Conservation (phyloP, 768 basidiomycete genomes). For the Termitomyces sp. region DNA sequence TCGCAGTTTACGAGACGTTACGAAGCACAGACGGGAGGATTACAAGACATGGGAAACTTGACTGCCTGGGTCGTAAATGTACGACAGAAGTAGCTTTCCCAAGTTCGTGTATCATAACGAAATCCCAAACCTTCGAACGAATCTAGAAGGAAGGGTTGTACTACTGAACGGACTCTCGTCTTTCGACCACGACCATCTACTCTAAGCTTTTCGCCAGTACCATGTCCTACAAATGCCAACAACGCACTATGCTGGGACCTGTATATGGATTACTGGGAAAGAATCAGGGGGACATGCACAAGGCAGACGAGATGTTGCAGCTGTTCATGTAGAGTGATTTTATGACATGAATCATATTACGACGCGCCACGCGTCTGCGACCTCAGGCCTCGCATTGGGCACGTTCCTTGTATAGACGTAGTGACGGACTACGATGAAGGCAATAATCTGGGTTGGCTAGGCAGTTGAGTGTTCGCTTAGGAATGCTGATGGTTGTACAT, state of each 20-base stretch:
- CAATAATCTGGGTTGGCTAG: conserved; percentile 27
- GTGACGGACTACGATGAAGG: conserved; percentile 21
- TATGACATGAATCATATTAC: neutral
- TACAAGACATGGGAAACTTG: conserved; percentile 5
- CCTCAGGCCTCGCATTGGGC: neutral
- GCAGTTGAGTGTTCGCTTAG: conserved; percentile 1
- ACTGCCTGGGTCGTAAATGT: neutral
- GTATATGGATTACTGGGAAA: neutral
- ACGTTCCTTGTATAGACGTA: conserved; percentile 1
- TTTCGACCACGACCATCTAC: neutral
- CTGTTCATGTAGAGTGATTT: conserved; percentile 32
- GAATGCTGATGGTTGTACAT: conserved; percentile 13
- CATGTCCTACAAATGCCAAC: no score
- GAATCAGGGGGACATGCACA: conserved; percentile 2
- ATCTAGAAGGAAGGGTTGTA: neutral
- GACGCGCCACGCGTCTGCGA: neutral
- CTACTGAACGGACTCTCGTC: neutral
- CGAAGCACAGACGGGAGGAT: conserved; percentile 9
- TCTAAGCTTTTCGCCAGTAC: neutral
- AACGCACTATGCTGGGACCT: neutral
- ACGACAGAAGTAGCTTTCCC: neutral
- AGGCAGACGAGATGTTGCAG: conserved; percentile 36
- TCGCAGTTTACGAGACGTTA: conserved; percentile 13
- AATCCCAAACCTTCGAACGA: neutral
- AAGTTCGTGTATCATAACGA: neutral